phyloP scores from a whole-genome alignment of 495 filamentous ascomycete genomes.

The Xylaria palmicola region DNA sequence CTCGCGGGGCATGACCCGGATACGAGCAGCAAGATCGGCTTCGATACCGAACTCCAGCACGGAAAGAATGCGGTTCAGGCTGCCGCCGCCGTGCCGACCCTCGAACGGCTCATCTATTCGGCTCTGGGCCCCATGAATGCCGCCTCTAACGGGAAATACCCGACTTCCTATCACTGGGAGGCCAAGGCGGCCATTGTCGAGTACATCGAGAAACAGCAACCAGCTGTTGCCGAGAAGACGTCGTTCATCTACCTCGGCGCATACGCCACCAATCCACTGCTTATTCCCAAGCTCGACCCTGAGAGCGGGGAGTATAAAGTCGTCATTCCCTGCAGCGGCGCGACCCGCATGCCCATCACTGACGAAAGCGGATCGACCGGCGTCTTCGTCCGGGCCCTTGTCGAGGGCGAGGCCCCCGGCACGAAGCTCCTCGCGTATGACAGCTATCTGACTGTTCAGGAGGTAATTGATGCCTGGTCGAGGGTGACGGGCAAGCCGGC shows the following conservation, averaged over 20 bases:
- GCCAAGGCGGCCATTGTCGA: slow-evolving; percentile 39
- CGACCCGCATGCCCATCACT: slow-evolving; percentile 38
- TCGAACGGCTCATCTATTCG: slow-evolving; percentile 45
- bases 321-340: slow-evolving; percentile 26
- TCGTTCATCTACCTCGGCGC: slow-evolving; percentile 36
- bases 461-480: slow-evolving; percentile 34
- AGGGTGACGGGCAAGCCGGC: slow-evolving; percentile 35
- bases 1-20: slow-evolving; percentile 16
- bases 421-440: slow-evolving; percentile 46
- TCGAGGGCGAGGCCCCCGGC: slow-evolving; percentile 38
- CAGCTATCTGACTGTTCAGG: slow-evolving; percentile 30
- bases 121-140: slow-evolving; percentile 34
- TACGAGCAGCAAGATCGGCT: slow-evolving; percentile 36
- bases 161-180: slow-evolving; percentile 38
- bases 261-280: slow-evolving; percentile 28
- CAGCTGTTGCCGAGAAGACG: slow-evolving; percentile 28
- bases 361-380: slow-evolving; percentile 39
- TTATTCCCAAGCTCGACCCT: slow-evolving; percentile 32
- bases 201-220: slow-evolving; percentile 33
- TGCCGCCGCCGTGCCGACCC: slow-evolving; percentile 42
- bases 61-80: slow-evolving; percentile 29
- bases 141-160: slow-evolving; percentile 39
- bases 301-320: slow-evolving; percentile 27
- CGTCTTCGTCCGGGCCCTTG: slow-evolving; percentile 41
- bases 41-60: slow-evolving; percentile 39